Conservation (phyloP, 2,329 filamentous ascomycete genomes). For the Hypoxylon sp. region DNA sequence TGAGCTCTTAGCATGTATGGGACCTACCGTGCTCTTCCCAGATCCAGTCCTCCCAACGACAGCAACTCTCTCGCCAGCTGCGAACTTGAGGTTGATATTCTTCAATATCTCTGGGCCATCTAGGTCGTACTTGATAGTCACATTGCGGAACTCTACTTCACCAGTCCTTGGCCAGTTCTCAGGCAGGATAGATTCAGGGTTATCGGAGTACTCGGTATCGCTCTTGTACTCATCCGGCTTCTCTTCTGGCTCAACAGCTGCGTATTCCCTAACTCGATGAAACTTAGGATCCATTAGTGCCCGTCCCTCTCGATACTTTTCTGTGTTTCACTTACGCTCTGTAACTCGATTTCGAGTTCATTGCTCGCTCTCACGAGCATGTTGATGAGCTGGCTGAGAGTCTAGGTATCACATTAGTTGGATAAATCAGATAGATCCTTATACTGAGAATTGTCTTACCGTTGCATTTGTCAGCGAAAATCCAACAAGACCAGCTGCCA, state of each 20-base stretch:
- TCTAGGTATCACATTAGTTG: slow-evolving; percentile 47
- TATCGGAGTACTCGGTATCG: slow-evolving; percentile 60
- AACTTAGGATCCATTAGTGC: slow-evolving; percentile 55
- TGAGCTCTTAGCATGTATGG: background rate
- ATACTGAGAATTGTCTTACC: no score
- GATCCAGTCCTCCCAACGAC: slow-evolving; percentile 86
- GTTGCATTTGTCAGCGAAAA: slow-evolving; percentile 71
- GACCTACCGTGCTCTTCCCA: slow-evolving; percentile 82
- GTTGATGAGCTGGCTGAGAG: slow-evolving; percentile 67
- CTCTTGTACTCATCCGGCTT: slow-evolving; percentile 60
- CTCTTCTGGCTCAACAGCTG: slow-evolving; percentile 62
- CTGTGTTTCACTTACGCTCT: slow-evolving; percentile 61
- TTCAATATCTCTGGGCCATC: slow-evolving; percentile 66
- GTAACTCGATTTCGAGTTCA: slow-evolving; percentile 70
- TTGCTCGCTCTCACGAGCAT: slow-evolving; percentile 68
- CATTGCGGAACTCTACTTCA: slow-evolving; percentile 66
- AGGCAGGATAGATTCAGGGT: slow-evolving; percentile 58
- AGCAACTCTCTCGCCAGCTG: slow-evolving; percentile 81
- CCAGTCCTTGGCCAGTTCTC: slow-evolving; percentile 63
- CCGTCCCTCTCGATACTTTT: background rate
- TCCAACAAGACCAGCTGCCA: slow-evolving; percentile 68
- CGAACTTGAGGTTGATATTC: slow-evolving; percentile 65
- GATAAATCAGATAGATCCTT: no score
- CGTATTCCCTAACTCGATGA: slow-evolving; percentile 66
- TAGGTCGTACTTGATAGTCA: slow-evolving; percentile 64